Conservation (phyloP, 163 green algal genomes). For the Volvox carteri region DNA sequence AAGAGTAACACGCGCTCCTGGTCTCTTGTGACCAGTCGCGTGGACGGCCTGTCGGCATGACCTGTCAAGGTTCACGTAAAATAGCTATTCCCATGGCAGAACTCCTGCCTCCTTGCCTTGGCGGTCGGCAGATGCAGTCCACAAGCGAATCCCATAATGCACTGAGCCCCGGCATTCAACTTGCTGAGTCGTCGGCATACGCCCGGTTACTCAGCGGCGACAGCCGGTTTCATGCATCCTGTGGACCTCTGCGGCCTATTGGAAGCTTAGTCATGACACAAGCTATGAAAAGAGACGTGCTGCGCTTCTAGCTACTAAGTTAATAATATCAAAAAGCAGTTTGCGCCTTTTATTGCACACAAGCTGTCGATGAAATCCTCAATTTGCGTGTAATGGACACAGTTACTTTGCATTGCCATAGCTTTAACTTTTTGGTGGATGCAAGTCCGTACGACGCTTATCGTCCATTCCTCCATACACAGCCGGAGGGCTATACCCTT, state of each 20-base stretch:
- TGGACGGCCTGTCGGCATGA: constrained; percentile 11
- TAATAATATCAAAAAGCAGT: not conserved
- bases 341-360: not conserved
- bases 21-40: too few species aligned
- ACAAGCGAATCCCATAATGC: constrained; percentile 82
- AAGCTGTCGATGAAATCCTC: too few species aligned
- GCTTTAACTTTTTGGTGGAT: too few species aligned
- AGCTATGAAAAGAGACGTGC: not conserved
- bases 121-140: constrained; percentile 87
- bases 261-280: too few species aligned
- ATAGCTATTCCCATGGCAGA: too few species aligned
- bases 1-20: too few species aligned
- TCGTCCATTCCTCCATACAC: too few species aligned
- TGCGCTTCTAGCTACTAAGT: not conserved
- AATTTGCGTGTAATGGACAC: too few species aligned
- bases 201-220: constrained; percentile 13
- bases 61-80: not conserved
- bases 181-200: constrained; percentile 6
- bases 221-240: constrained; percentile 19
- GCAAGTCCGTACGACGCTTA: too few species aligned
- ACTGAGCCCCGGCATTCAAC: constrained; percentile 27
- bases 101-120: constrained; percentile 63
- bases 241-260: not conserved
- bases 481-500: too few species aligned
- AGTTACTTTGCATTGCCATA: too few species aligned